Base-by-base conservation (phyloP, 345 rosid genomes). In the Anastatica hierochuntica region DNA sequence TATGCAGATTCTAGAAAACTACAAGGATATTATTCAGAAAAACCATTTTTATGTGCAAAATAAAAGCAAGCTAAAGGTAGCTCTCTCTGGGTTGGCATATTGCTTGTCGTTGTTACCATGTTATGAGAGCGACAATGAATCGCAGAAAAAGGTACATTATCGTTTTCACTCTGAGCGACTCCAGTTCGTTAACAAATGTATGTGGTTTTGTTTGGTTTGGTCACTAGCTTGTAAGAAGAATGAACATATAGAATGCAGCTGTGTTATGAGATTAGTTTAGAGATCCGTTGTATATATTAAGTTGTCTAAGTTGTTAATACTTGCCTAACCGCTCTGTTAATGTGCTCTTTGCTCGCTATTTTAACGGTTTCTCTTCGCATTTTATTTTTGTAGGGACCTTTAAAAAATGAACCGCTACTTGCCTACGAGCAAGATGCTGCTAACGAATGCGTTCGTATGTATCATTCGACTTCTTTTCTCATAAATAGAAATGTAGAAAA, bases 1-100 rank as follows among this genome's bases (percentile, higher is more conserved):
- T 13, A 31, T 39, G 50, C 71, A 92, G 98, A 69, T 92, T 72
- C 84, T 92, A 43, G 84, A 79, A 68, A 81, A 74, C 70, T 92
- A 79, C 76, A 80, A 76, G 50, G 78, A 78, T 70, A 74, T 87
- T 44, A 68, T 92, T 51, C 73, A 56, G 70, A 78, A 78, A 29
- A 78, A 74, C 54, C 90, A 78, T 52, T 79, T 79, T 40, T 70
- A 77, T 67, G 71, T 76, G 50, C 79, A 84, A 72, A 90, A 85
- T 37, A 87, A 77, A 69, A 75, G 76, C 61, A 79, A 79, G 71
- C 80, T 88, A 21, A 88, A 68, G 56, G 76, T 53, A 65, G 77
- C 75, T 43, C 83, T 92, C 64, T 72, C 76, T 49, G 94, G 96
- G n/a, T 65, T 92, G 56, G 68, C 70, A 14, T 79, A 60, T 56